Conservation (phyloP, 345 rosid genomes). For the Ricinus communis region DNA sequence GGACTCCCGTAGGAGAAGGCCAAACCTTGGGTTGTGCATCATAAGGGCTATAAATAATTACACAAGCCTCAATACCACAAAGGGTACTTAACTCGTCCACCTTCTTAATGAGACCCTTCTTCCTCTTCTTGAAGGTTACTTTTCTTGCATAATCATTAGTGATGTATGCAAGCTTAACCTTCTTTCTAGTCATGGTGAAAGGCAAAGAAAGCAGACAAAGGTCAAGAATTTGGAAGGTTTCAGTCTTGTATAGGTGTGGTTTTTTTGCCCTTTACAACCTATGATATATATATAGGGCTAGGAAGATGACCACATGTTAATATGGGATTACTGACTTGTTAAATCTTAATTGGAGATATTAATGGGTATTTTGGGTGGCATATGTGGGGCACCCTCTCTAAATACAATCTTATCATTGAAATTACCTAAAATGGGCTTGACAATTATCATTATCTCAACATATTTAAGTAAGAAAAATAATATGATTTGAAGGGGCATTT, state of each 20-base stretch:
- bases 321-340: neutral
- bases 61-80: slow-evolving; percentile 55
- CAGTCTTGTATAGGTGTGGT: neutral
- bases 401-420: neutral
- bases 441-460: neutral
- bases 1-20: slow-evolving; percentile 44
- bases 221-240: neutral
- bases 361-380: neutral
- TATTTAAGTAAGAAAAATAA: neutral
- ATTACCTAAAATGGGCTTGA: neutral
- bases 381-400: neutral
- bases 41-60: slow-evolving; percentile 37
- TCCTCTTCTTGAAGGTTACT: slow-evolving; percentile 63
- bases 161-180: slow-evolving; percentile 52
- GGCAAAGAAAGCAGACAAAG: neutral
- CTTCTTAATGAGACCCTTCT: slow-evolving; percentile 62
- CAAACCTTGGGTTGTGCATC: slow-evolving; percentile 45
- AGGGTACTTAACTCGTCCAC: slow-evolving; percentile 58
- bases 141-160: slow-evolving; percentile 48
- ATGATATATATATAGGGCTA: slow-evolving; percentile 2
- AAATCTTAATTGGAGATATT: neutral
- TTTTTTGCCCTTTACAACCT: neutral
- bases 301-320: neutral
- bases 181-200: slow-evolving; percentile 51
- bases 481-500: neutral